These are phyloP conservation scores for Castanospermum australe DNA, from an alignment of 306 rosid species.

Conservation along the genomic window DNA sequence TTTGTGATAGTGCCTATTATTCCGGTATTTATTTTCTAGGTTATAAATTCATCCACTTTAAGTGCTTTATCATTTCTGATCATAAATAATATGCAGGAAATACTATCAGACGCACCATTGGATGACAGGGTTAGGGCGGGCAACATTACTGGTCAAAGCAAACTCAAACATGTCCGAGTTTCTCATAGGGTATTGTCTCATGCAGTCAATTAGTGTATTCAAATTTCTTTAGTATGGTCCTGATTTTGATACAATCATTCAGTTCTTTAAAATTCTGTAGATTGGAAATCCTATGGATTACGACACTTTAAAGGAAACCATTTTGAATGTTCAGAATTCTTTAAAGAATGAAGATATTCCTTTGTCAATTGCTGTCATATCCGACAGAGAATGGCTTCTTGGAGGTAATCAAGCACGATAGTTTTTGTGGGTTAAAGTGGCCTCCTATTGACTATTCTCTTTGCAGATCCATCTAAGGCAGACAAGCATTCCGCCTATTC, in stretches of 20 bases:
- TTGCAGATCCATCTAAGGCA: conserved; percentile 79
- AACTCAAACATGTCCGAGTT: conserved; percentile 68
- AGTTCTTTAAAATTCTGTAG: conserved; percentile 41
- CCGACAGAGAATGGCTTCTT: conserved; percentile 88
- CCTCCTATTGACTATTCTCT: conserved; percentile 35
- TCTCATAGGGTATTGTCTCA: conserved; percentile 72
- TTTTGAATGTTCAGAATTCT: conserved; percentile 61
- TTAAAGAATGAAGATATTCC: conserved; percentile 55
- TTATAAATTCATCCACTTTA: conserved; percentile 24
- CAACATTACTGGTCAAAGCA: conserved; percentile 40
- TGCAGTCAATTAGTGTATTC: conserved; percentile 8
- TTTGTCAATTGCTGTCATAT: conserved; percentile 70
- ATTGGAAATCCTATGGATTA: conserved; percentile 90
- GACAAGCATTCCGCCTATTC: conserved; percentile 86
- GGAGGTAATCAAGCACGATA: conserved; percentile 59
- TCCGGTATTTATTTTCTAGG: not conserved
- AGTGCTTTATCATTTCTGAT: conserved; percentile 22
- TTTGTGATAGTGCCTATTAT: not conserved
- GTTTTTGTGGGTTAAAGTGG: conserved; percentile 20
- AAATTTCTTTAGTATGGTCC: conserved; percentile 23
- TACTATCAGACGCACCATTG: conserved; percentile 71
- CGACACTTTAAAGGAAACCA: conserved; percentile 71
- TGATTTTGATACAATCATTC: conserved; percentile 17
- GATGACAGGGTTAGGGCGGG: conserved; percentile 61
- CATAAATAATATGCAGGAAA: conserved; percentile 59